Base-by-base conservation (phyloP, 768 basidiomycete genomes). In the Heimioporus sp. region DNA sequence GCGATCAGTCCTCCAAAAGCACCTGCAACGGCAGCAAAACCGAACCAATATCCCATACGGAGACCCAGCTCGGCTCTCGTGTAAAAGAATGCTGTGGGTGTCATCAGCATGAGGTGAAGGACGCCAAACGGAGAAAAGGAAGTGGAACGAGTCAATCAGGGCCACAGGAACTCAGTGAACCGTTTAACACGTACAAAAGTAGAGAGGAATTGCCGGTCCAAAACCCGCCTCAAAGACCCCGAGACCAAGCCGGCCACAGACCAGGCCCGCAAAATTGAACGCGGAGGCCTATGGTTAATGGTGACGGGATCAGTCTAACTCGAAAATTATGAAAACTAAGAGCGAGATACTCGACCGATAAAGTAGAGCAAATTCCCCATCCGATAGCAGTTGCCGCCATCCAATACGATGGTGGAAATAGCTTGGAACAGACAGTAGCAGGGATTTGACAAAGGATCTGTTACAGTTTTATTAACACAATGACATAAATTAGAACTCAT, bases 1-100 rank as follows among this genome's bases (percentile, higher is more conserved):
- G 90, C 89, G 38, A 92, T 80, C 41, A 91, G 70, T n/a, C 90
- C 90, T 13, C 89, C 88, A 53, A 92, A 92, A 6, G 90, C 90
- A 20, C 90, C 90, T 5, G 90, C 87, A 5, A 90, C 81, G 3
- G 90, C 88, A 5, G 90, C 88, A 62, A 90, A 92, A 10, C 86
- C 86, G 54, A 90, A 92, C 86, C 87, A 90, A 59, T 87, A 81
- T 2, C 86, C 87, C 78, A 86, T 79, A 72, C 89, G 80, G 43
- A 87, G 67, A 28, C 89, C 89, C 58, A 91, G 76, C 62, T 91
- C 89, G 5, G 74, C 58, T 59, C 81, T 86, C 1, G 88, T 91
- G 62, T 91, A 91, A 63, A 86, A 91, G 52, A 87, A 77, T 0
- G 88, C 88, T 90, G n/a, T 7, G 34, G 59, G 3, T 17, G 19